phyloP scores from a whole-genome alignment of 2,329 filamentous ascomycete species.

The Beauveria caledonica region DNA sequence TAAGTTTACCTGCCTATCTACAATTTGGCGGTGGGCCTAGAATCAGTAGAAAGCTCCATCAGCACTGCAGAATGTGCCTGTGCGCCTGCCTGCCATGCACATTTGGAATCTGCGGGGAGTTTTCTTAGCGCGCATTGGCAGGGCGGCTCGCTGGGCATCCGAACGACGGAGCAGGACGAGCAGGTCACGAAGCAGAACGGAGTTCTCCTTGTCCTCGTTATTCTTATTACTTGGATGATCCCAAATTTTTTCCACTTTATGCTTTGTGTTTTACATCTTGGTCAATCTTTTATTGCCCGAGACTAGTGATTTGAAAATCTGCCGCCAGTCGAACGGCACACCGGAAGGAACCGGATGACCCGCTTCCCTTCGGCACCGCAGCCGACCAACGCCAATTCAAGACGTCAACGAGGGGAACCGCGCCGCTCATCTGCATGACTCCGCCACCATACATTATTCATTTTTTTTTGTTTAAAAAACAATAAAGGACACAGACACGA shows the following conservation, averaged over 20 bases:
- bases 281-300: too few relatives aligned
- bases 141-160: neutral
- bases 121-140: neutral
- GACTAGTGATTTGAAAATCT: too few relatives aligned
- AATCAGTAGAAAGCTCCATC: too few relatives aligned
- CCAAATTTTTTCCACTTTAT: too few relatives aligned
- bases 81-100: too few relatives aligned
- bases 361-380: slow-evolving; percentile 6
- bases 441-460: neutral
- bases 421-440: neutral
- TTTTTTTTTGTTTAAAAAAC: neutral
- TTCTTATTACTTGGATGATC: too few relatives aligned
- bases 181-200: neutral
- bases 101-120: neutral
- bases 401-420: neutral
- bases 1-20: too few relatives aligned
- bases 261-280: too few relatives aligned
- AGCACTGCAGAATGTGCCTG: too few relatives aligned
- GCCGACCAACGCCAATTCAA: neutral
- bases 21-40: too few relatives aligned
- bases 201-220: neutral
- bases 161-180: neutral
- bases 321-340: neutral
- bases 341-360: slow-evolving; percentile 8
- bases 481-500: neutral